These are phyloP conservation scores for Fagus crenata DNA, from an alignment of 306 rosid species.

Conservation along the genomic window DNA sequence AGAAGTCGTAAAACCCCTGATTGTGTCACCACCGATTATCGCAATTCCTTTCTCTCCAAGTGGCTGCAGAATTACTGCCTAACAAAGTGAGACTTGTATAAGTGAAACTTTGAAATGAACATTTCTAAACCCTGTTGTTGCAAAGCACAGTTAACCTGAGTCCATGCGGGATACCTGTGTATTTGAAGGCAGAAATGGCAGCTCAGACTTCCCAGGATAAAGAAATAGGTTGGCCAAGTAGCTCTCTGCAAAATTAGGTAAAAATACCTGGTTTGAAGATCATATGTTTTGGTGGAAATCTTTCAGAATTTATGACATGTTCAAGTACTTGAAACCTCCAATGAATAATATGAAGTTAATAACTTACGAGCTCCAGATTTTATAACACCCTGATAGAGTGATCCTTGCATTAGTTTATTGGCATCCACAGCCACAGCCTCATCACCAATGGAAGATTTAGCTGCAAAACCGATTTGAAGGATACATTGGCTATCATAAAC, in stretches of 20 bases:
- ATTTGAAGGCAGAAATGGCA: constrained; percentile 86
- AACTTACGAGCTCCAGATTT: constrained; percentile 88
- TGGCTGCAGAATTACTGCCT: constrained; percentile 97
- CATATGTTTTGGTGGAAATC: constrained; percentile 16
- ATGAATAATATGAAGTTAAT: constrained; percentile 20
- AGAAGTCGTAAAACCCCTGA: constrained; percentile 81
- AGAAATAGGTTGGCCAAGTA: constrained; percentile 89
- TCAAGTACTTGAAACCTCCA: constrained; percentile 20
- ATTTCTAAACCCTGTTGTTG: neutral
- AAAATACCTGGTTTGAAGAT: constrained; percentile 18
- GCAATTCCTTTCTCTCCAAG: constrained; percentile 90
- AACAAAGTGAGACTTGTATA: constrained; percentile 28
- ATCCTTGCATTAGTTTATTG: constrained; percentile 66
- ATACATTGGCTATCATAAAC: constrained; percentile 65
- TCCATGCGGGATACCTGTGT: constrained; percentile 64
- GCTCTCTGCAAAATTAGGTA: constrained; percentile 57
- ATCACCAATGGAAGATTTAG: constrained; percentile 46
- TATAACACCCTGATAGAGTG: constrained; percentile 60
- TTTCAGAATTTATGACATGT: constrained; percentile 11
- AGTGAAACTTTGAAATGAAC: constrained; percentile 6
- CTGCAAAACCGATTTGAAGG: constrained; percentile 78
- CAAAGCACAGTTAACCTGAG: neutral
- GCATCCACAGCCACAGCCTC: constrained; percentile 65
- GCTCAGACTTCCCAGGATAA: constrained; percentile 90
- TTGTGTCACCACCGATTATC: constrained; percentile 84